Percentiles rank a stretch among this genome's conserved stretches.
phyloP scores from a whole-genome alignment of 352 stramenopile genomes.

The Globisporangium carolinianum region DNA sequence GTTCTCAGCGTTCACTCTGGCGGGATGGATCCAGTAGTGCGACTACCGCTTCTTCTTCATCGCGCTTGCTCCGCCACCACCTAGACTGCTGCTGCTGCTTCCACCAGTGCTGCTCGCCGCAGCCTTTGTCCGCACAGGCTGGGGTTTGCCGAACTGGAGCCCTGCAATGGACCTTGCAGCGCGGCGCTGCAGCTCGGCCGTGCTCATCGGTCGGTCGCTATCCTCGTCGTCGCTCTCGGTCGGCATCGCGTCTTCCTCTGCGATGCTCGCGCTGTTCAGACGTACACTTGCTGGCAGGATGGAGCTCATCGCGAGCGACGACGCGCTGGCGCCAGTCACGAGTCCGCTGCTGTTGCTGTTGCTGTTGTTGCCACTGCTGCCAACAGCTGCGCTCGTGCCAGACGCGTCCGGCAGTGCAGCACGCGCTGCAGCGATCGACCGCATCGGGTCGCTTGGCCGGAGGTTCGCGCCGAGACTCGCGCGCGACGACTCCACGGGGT shows the following conservation, averaged over 20 bases:
- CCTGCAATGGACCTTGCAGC: slow-evolving; percentile 43
- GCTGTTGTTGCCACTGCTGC: slow-evolving; percentile 3
- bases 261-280: slow-evolving; percentile 23
- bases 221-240: slow-evolving; percentile 60
- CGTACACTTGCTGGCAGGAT: slow-evolving; percentile 5
- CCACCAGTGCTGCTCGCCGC: neutral
- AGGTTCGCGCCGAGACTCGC: slow-evolving; percentile 57
- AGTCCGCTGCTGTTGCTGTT: neutral
- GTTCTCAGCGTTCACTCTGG: no score
- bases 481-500: slow-evolving; percentile 41
- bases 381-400: neutral
- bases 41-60: slow-evolving; percentile 39
- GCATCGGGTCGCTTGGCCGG: slow-evolving; percentile 55
- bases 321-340: slow-evolving; percentile 2
- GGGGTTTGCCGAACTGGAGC: slow-evolving; percentile 43
- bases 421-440: slow-evolving; percentile 38
- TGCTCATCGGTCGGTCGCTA: slow-evolving; percentile 50
- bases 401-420: slow-evolving; percentile 36
- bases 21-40: neutral
- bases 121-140: slow-evolving; percentile 21
- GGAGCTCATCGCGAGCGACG: slow-evolving; percentile 8
- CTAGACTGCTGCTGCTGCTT: neutral
- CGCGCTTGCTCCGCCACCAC: neutral
- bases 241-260: slow-evolving; percentile 33
- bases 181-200: slow-evolving; percentile 52